phyloP scores from a whole-genome alignment of 177 flowering plant genomes.

The Vitis hybrid region DNA sequence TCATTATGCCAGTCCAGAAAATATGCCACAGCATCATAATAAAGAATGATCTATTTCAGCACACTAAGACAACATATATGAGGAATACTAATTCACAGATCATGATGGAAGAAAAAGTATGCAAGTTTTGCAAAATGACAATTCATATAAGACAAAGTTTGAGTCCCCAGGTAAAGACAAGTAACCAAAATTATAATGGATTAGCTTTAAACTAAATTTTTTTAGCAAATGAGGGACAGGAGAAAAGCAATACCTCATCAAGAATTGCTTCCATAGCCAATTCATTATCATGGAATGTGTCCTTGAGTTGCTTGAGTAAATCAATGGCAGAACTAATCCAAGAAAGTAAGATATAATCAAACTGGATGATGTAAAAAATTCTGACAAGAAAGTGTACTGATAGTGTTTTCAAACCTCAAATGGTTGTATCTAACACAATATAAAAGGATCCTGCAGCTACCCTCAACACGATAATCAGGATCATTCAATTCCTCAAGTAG shows the following conservation, averaged over 20 bases:
- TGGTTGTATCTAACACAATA: slow-evolving; percentile 55
- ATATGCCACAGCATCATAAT: neutral
- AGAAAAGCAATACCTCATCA: slow-evolving; percentile 56
- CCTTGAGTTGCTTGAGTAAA: slow-evolving; percentile 65
- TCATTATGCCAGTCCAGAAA: neutral
- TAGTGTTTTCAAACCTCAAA: slow-evolving; percentile 42
- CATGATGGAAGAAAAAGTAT: neutral
- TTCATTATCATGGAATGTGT: slow-evolving; percentile 39
- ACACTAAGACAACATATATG: neutral
- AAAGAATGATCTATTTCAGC: neutral
- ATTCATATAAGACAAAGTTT: too few relatives aligned
- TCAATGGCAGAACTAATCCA: slow-evolving; percentile 52
- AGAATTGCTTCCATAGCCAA: slow-evolving; percentile 32
- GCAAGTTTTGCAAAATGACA: too few relatives aligned
- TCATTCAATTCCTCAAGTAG: slow-evolving; percentile 62
- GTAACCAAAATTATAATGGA: neutral
- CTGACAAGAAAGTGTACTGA: neutral
- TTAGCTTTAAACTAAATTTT: neutral
- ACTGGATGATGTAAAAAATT: neutral
- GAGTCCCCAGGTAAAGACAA: neutral
- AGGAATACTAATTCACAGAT: neutral
- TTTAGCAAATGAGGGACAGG: neutral
- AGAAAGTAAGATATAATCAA: slow-evolving; percentile 12
- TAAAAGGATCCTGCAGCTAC: slow-evolving; percentile 53
- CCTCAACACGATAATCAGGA: slow-evolving; percentile 61